These are phyloP conservation scores for Emmonsiellopsis sp. DNA, from an alignment of 2,329 filamentous ascomycete genomes.

Conservation along the genomic window DNA sequence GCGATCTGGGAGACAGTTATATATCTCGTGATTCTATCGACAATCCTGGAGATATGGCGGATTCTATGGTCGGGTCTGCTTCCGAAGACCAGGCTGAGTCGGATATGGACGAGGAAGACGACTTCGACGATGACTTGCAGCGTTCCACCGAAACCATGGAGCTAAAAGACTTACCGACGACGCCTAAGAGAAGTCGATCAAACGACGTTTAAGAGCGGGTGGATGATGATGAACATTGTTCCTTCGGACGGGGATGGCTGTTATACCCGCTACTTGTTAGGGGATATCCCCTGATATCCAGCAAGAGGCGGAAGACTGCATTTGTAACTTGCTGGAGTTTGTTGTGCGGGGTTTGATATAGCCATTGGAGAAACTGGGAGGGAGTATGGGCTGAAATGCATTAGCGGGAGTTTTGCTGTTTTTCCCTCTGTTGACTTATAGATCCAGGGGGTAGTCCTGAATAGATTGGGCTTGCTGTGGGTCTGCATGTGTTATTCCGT, in stretches of 20 bases:
- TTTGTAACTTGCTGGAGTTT: background rate
- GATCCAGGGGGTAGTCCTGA: background rate
- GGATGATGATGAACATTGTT: too few relatives aligned
- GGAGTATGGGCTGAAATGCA: background rate
- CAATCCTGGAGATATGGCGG: slow-evolving; percentile 32
- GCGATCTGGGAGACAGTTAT: slow-evolving; percentile 48
- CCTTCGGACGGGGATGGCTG: too few relatives aligned
- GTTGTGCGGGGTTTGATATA: background rate
- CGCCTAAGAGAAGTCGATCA: too few relatives aligned
- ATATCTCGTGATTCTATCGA: slow-evolving; percentile 46
- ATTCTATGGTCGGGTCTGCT: slow-evolving; percentile 28
- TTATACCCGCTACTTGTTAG: too few relatives aligned
- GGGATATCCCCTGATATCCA: too few relatives aligned
- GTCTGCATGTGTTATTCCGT: too few relatives aligned
- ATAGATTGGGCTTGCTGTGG: background rate
- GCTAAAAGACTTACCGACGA: too few relatives aligned
- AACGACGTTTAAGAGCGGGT: too few relatives aligned
- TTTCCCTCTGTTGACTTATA: background rate
- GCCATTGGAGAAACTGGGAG: background rate
- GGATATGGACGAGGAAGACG: slow-evolving; percentile 33
- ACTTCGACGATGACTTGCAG: slow-evolving; percentile 11
- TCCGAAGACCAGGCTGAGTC: slow-evolving; percentile 13
- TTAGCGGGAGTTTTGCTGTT: slow-evolving; percentile 10
- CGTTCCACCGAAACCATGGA: too few relatives aligned
- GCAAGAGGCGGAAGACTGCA: background rate